Conservation (phyloP, 306 rosid species). For the Dalbergia cochinchinensis region DNA sequence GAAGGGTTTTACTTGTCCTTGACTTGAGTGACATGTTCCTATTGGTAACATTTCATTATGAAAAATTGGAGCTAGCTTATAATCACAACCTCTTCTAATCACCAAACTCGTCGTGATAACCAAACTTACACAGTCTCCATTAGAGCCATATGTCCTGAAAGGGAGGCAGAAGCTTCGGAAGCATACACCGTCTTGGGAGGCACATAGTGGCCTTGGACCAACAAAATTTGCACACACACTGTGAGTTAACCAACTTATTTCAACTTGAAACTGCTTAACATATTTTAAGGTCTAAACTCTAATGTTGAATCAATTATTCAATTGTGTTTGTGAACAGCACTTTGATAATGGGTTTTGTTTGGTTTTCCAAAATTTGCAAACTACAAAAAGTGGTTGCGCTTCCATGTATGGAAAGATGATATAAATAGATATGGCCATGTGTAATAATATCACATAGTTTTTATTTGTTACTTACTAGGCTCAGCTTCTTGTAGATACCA, state of each 20-base stretch:
- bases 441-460: neutral
- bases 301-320: constrained; percentile 10
- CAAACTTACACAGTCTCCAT: constrained; percentile 38
- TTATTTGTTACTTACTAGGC: constrained; percentile 27
- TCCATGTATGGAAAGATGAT: constrained; percentile 10
- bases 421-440: neutral
- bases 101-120: constrained; percentile 47
- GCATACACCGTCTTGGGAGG: constrained; percentile 52
- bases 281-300: constrained; percentile 6
- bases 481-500: constrained; percentile 26
- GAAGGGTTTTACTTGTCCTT: constrained; percentile 46
- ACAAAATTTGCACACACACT: constrained; percentile 38
- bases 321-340: constrained; percentile 17
- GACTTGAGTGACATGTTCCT: constrained; percentile 49
- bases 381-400: constrained; percentile 32
- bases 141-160: constrained; percentile 44
- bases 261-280: constrained; percentile 45
- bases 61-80: neutral
- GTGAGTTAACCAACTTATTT: constrained; percentile 34
- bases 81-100: neutral
- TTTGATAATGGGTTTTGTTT: constrained; percentile 38
- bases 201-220: constrained; percentile 48
- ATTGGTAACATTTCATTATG: constrained; percentile 41
- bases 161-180: constrained; percentile 64
- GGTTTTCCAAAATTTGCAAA: constrained; percentile 36